Base-by-base conservation (phyloP, 2,329 filamentous ascomycete species). In the Leptographium wingfieldii region DNA sequence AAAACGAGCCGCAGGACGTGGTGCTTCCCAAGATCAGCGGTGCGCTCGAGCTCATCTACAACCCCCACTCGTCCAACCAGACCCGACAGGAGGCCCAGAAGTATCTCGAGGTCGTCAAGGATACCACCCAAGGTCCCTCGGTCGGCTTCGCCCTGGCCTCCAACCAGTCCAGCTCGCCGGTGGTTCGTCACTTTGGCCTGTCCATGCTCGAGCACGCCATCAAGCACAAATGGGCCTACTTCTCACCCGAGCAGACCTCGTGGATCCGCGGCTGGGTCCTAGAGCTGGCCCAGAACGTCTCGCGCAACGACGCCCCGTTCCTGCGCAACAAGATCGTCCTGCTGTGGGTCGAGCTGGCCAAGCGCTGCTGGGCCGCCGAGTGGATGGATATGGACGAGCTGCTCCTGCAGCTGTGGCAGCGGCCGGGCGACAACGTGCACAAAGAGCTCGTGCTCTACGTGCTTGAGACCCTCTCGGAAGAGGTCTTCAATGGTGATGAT, bases 321-420 rank as follows among this genome's bases (percentile, higher is more conserved):
- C 77, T 96, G 65, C 82, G 92, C 66, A 97, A 95, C 78, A 99
- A 99, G 75, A 86, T 94, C 40, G 90, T 90, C 33, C 88, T 95
- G 73, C 76, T 99, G 63, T 99, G 94, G 94, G 89, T 92, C 9
- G 94, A 97, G 72, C 79, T 96, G 58, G 91, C 92, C 49, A 97
- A 97, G 76, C 83, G 92, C 67, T 88, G 84, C 69, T 99, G 94
- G 94, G 90, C 81, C n/a, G 79, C 83, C 38, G 88, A 94, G 63
- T 99, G 95, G 94, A 85, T 88, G 77, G 85, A 95, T 69, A 96
- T 99, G 92, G 95, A 99, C 71, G 76, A 84, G 64, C 80, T 88
- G 68, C 80, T 99, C 59, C 82, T 92, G 53, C 81, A 84, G 67
- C 78, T 97, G 25, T 99, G 94, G 94, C 86, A 91, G 70, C 72